These are phyloP conservation scores for Harringtonia lauricola DNA, from an alignment of 2,329 filamentous ascomycete genomes.

Conservation along the genomic window DNA sequence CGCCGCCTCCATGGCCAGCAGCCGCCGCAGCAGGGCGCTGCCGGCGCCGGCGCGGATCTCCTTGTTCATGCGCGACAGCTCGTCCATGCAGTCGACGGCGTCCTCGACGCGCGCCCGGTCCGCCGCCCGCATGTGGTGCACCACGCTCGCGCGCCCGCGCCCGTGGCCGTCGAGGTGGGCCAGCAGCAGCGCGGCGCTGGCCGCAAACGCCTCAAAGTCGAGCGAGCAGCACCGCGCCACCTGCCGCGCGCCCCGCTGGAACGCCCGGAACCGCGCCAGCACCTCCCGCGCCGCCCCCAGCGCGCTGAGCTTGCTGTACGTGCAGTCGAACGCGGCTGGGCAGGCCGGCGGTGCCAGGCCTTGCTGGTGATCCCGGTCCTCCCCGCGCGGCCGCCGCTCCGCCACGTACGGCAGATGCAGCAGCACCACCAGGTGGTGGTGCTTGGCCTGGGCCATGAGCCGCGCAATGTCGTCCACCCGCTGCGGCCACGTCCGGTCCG, in stretches of 20 bases:
- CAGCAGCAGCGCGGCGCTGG: conserved; percentile 24
- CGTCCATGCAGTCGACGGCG: conserved; percentile 21
- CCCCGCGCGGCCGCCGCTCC: conserved; percentile 16
- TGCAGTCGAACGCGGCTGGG: conserved; percentile 23
- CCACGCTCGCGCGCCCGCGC: conserved; percentile 15
- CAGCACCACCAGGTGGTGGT: conserved; percentile 35
- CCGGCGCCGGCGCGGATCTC: conserved; percentile 19
- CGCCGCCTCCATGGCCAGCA: conserved; percentile 19
- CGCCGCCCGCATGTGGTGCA: conserved; percentile 24
- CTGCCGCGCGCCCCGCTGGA: conserved; percentile 18
- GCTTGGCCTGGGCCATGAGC: conserved; percentile 23
- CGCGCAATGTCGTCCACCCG: conserved; percentile 14
- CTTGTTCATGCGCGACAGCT: conserved; percentile 13
- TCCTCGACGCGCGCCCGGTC: conserved; percentile 28
- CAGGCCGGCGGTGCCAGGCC: too few relatives aligned
- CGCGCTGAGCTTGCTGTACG: conserved; percentile 32
- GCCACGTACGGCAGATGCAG: conserved; percentile 42
- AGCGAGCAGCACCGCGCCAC: conserved; percentile 17
- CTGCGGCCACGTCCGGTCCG: conserved; percentile 6
- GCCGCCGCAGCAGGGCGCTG: conserved; percentile 16
- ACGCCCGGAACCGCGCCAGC: conserved; percentile 21
- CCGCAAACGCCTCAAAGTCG: conserved; percentile 26
- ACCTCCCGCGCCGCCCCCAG: conserved; percentile 25
- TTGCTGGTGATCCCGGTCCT: too few relatives aligned
- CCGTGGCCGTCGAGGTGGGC: conserved; percentile 22